Base-by-base conservation (phyloP, 2,329 filamentous ascomycete genomes). In the Colletotrichum tabaci region DNA sequence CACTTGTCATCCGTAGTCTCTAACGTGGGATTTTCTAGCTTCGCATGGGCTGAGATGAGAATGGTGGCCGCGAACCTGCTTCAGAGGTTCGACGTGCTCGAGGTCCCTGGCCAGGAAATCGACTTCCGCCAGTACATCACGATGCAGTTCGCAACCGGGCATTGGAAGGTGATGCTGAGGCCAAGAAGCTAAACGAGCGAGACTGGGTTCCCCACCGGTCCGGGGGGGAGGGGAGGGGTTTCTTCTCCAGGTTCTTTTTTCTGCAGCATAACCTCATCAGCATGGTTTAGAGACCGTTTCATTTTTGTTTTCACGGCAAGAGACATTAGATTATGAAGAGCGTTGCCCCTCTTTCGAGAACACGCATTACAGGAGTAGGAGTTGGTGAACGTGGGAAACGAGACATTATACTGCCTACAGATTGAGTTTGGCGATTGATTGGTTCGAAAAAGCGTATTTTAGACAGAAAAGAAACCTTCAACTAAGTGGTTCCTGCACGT, bases 101-200 rank as follows among this genome's bases (percentile, higher is more conserved):
- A 77, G 47, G 74, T 75, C 8, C 74, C 71, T 2, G 73, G 68
- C 4, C 75, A 77, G 57, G 42, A 73, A 21, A 71, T 76, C 7
- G 75, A 77, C 64, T 77, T 73, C 64, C 61, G 75, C 7, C 76
- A 77, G 44, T 77, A 73, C 57, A 77, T 77, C 52, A 77, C 74
- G 6, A 77, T 77, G 74, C 76, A 77, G 30, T 76, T 77, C 57
- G 61, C 67, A 3, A 76, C 74, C 0, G 74, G 73, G 7, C 62
- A 79, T 77, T 82, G 78, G 76, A 72, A 75, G 70, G 76, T 80
- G 73, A 76, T 80, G 73, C 77, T 78, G 77, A 80, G 81, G 76
- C 79, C 78, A 18, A 63, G 68, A 35, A 55, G 47, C 58, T 71
- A n/a, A 60, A 23, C 0, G 16, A 60, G 23, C 1, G 12, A 4